These are phyloP conservation scores for Yamadazyma akitaensis DNA, from an alignment of 805 yeast genomes.

Conservation along the genomic window DNA sequence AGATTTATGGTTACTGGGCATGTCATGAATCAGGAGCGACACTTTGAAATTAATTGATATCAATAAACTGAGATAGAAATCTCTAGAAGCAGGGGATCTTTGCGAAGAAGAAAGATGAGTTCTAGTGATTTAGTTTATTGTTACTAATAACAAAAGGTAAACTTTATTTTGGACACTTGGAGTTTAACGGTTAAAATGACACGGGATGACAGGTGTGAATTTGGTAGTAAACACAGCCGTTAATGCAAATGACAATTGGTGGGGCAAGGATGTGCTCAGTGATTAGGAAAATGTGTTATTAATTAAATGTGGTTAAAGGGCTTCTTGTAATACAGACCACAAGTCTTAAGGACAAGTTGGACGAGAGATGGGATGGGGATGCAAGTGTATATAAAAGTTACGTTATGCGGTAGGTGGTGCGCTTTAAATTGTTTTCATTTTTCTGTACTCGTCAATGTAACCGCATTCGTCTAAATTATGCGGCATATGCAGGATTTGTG, in stretches of 20 bases:
- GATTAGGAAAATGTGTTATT: no score
- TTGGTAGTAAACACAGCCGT: no score
- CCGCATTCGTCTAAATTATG: conserved; percentile 8
- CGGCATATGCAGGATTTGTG: neutral
- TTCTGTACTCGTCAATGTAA: conserved; percentile 9
- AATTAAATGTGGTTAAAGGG: neutral
- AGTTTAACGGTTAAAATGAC: neutral
- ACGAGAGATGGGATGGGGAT: neutral
- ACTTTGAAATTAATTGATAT: neutral
- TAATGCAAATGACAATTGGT: no score
- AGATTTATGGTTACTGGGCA: conserved; percentile 19
- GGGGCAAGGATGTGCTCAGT: no score
- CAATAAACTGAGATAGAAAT: neutral
- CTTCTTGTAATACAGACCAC: neutral
- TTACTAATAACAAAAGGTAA: neutral
- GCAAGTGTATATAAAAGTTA: neutral
- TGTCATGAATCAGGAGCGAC: conserved; percentile 11
- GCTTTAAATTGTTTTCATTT: conserved; percentile 7
- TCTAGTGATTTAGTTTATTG: neutral
- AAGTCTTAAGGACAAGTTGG: neutral
- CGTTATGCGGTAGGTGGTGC: neutral
- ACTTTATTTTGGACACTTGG: no score
- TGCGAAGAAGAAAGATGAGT: neutral
- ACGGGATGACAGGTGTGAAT: neutral
- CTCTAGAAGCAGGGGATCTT: neutral